A percentile compares a stretch with the other conserved stretches of the same genome.
These are phyloP conservation scores for Solanum chacoense DNA, from an alignment of 305 asterid species.

Conservation along the genomic window DNA sequence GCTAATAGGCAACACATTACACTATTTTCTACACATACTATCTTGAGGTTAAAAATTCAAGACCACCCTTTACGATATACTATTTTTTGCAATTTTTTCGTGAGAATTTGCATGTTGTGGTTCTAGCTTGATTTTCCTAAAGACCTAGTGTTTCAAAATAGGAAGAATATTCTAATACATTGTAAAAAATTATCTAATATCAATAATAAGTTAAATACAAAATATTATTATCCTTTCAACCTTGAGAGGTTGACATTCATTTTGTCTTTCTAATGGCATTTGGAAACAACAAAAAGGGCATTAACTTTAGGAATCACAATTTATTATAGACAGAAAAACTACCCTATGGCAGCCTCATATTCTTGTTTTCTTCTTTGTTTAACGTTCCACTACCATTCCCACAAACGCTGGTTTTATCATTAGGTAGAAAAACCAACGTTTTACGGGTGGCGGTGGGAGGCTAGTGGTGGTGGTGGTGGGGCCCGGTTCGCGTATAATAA, in stretches of 20 bases:
- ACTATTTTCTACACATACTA: background rate
- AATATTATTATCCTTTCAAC: background rate
- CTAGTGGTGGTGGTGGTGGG: constrained; percentile 13
- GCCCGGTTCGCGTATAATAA: background rate
- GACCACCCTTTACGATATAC: background rate
- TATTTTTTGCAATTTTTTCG: background rate
- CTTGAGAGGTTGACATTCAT: background rate
- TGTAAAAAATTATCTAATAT: background rate
- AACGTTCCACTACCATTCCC: background rate
- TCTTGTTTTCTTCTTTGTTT: constrained; percentile 6
- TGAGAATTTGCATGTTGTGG: background rate
- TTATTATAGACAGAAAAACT: background rate
- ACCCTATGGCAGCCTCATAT: constrained; percentile 18
- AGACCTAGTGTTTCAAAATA: background rate
- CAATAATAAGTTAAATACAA: background rate
- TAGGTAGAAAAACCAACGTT: background rate
- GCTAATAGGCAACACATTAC: background rate
- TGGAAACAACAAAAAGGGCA: background rate
- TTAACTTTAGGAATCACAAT: background rate
- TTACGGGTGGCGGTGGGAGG: constrained; percentile 1
- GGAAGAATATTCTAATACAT: background rate
- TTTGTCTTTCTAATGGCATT: background rate
- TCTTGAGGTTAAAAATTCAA: background rate
- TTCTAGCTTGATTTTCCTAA: background rate
- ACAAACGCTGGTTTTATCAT: background rate